These are phyloP conservation scores for Diaporthe amygdali DNA, from an alignment of 2,329 filamentous ascomycete genomes.

Conservation along the genomic window DNA sequence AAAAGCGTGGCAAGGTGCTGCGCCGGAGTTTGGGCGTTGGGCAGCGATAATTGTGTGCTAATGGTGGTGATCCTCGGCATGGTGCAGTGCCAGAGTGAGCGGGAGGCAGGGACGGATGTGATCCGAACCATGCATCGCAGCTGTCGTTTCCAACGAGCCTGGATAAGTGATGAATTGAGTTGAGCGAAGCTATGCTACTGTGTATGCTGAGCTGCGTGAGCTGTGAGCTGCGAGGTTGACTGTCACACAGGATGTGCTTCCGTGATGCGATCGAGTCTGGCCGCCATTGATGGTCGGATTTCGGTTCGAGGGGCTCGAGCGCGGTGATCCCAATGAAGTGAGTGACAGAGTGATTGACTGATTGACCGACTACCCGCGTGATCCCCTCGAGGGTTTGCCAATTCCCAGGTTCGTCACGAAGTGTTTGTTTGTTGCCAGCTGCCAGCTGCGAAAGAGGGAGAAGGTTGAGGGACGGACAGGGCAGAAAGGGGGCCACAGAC, in stretches of 20 bases:
- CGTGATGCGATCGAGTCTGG: background rate
- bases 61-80: background rate
- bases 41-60: background rate
- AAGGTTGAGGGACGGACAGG: background rate
- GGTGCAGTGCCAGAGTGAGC: background rate
- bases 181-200: too few species aligned
- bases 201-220: background rate
- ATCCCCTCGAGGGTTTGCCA: background rate
- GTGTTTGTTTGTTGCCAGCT: too few species aligned
- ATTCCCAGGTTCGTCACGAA: background rate
- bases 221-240: background rate
- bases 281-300: background rate
- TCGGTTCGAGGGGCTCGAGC: background rate
- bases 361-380: background rate
- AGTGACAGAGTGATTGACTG: too few species aligned
- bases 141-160: background rate
- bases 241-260: background rate
- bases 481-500: background rate
- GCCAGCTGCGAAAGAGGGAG: background rate
- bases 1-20: background rate
- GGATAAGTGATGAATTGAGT: background rate
- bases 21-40: background rate
- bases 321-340: background rate
- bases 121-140: background rate
- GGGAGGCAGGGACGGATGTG: conserved; percentile 7